Conservation (phyloP, 2,329 filamentous ascomycete species). For the Zalaria sp. region DNA sequence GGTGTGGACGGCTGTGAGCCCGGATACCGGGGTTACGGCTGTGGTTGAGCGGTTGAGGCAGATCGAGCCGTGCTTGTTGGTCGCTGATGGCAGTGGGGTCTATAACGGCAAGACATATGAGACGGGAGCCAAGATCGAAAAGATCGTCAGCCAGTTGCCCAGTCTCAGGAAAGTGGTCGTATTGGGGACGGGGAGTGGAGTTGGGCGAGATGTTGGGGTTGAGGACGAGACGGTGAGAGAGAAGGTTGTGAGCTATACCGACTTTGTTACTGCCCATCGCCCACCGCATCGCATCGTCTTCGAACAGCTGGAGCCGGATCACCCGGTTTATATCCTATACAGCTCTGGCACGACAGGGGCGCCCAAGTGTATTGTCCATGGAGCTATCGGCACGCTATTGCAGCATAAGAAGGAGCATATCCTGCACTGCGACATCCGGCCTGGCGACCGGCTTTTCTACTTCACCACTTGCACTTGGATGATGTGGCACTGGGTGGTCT, state of each 20-base stretch:
- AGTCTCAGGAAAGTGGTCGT: slow-evolving; percentile 59
- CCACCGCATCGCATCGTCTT: slow-evolving; percentile 33
- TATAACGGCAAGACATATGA: slow-evolving; percentile 88
- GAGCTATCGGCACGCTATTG: slow-evolving; percentile 73
- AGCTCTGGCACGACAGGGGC: slow-evolving; percentile 77
- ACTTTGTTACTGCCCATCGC: slow-evolving; percentile 25
- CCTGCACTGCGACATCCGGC: slow-evolving; percentile 68
- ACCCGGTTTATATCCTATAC: slow-evolving; percentile 88
- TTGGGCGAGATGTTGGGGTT: no score
- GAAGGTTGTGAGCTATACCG: slow-evolving; percentile 20
- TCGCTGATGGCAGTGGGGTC: slow-evolving; percentile 73
- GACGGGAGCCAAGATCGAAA: slow-evolving; percentile 62
- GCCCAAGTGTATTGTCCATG: slow-evolving; percentile 92
- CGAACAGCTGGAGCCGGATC: slow-evolving; percentile 65
- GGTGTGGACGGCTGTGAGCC: slow-evolving; percentile 85
- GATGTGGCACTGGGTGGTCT: slow-evolving; percentile 99
- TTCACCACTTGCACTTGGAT: slow-evolving; percentile 96
- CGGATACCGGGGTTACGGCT: slow-evolving; percentile 82
- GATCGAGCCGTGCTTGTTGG: slow-evolving; percentile 69
- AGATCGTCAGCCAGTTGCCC: slow-evolving; percentile 55
- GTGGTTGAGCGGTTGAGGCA: slow-evolving; percentile 78
- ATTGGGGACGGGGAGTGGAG: slow-evolving; percentile 26
- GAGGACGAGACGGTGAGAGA: slow-evolving; percentile 11
- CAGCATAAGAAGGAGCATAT: slow-evolving; percentile 97
- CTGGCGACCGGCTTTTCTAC: slow-evolving; percentile 68